Evolutionary conservation across 148 eudicot species (phyloP), one percentile per base, ranked within the genome.

Genomic region (Vaccinium darrowii): DNA sequence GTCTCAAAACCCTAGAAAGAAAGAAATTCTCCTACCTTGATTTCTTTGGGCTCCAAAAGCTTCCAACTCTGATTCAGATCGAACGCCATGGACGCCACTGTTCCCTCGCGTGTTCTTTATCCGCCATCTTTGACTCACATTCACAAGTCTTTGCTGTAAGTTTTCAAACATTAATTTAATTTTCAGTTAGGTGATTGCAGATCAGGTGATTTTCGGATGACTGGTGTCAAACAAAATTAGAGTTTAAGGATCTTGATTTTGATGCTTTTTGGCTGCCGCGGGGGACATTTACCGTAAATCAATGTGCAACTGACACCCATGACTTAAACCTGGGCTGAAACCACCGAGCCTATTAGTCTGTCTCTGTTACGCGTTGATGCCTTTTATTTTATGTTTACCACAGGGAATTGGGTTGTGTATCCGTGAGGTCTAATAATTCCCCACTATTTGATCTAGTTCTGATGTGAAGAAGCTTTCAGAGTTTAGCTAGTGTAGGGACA

Each of bases 51-150:
- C 39, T 1, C 27, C 47, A 43, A 47, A 43, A 76, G 79, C 60
- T 25, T 52, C 21, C 14, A 9, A 57, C 52, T 69, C 33, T n/a
- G 60, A 63, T 36, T 9, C 74, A 84, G 85, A 76, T 84, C 82
- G 50, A 60, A 39, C 76, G 69, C 81, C 39, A 91, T 91, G 93
- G 91, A 89, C 21, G 88, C 91, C 65, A 52, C 81, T 33, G 71
- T 88, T 12, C 77, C 84, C 78, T 81, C 90, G 53, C 76, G 78
- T 50, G 54, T 81, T 21, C 79, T 80, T 85, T 82, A 74, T 49
- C 81, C 82, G 43, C 69, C 85, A 16, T 11, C 63, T 79, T 79
- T 71, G 0, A 19, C 73, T 83, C 50, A 51, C 58, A 11, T 50
- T 47, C 63, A 36, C 53, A 39, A 4, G 36, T 47, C 74, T n/a